A percentile compares a stretch with the other conserved stretches of the same genome.
phyloP scores from a whole-genome alignment of 169 alveolate genomes.

The Eimeria brunetti region DNA sequence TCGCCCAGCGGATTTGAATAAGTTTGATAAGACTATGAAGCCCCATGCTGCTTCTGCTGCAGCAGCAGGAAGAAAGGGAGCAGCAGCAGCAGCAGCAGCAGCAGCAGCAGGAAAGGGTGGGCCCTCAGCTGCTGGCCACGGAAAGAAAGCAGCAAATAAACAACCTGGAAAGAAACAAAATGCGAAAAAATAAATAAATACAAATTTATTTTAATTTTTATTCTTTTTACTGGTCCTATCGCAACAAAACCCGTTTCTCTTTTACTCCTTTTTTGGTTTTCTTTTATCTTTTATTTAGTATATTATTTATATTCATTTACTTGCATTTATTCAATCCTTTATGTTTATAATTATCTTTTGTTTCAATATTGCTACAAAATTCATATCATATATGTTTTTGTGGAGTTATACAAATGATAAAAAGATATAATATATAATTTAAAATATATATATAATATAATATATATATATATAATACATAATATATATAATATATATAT shows the following conservation, averaged over 20 bases:
- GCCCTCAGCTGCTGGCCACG: neutral
- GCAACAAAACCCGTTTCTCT: too few species aligned
- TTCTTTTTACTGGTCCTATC: too few species aligned
- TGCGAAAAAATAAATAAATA: too few species aligned
- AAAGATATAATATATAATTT: neutral
- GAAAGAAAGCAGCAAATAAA: neutral
- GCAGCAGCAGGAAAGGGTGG: neutral
- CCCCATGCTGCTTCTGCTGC: neutral
- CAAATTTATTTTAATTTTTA: too few species aligned
- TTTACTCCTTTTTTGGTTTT: neutral
- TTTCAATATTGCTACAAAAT: too few species aligned
- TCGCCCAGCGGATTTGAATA: slow-evolving; percentile 7
- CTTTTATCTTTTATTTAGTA: too few species aligned
- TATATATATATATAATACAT: neutral
- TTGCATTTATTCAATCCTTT: too few species aligned
- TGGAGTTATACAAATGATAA: neutral
- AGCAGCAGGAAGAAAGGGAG: too few species aligned
- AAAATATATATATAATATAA: too few species aligned
- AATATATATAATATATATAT: neutral
- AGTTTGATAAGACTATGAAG: slow-evolving; percentile 25
- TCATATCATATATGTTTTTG: neutral
- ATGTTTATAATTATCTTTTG: too few species aligned
- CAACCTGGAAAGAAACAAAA: neutral
- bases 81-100: neutral
- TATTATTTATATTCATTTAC: too few species aligned